Base-by-base conservation (phyloP, 2,329 filamentous ascomycete genomes). In the Fusarium nanum region DNA sequence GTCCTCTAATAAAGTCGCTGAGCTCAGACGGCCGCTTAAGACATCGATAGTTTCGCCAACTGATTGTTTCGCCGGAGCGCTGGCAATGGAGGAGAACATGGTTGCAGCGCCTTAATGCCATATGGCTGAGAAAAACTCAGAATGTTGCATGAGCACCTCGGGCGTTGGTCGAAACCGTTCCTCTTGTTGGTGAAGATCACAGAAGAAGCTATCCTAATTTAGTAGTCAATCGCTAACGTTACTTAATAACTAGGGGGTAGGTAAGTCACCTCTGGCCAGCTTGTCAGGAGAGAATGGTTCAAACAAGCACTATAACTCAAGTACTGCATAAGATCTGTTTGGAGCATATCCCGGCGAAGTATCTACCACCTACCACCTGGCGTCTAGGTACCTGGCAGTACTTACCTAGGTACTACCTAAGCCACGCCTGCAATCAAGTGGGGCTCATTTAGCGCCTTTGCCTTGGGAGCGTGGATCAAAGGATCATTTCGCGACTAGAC, bases 31-130 rank as follows among this genome's bases (percentile, higher is more conserved):
- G 76, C 91, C 91, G 81, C 94, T 97, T 65, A 98, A 86, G 44
- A 94, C 92, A 67, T 91, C 92, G 79, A 99, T 99, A 44, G 96
- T 98, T 78, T 97, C 94, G 77, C 93, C 92, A 74, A 95, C 96
- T 76, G 93, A 97, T 87, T 99, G 96, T 86, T 97, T 96, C 78
- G 94, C 93, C 75, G 96, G 96, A 77, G 93, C 92, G 64, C 86
- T 83, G 64, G 88, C 83, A 76, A 91, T 89, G 45, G 88, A 88
- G 78, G 88, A 88, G 78, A 91, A 90, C 88, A 90, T 90, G 65
- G 49, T 76, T 68, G 69, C 64, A 69, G 68, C 61, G 56, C 64
- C 53, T 72, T 48, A 67, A 61, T 73, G 78, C 78, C 77, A 78
- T 79, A 74, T 75, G 75, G 68, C 56, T 76, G 49, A 60, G 50